phyloP scores from a whole-genome alignment of 148 eudicot genomes.

The Rhododendron simsii region DNA sequence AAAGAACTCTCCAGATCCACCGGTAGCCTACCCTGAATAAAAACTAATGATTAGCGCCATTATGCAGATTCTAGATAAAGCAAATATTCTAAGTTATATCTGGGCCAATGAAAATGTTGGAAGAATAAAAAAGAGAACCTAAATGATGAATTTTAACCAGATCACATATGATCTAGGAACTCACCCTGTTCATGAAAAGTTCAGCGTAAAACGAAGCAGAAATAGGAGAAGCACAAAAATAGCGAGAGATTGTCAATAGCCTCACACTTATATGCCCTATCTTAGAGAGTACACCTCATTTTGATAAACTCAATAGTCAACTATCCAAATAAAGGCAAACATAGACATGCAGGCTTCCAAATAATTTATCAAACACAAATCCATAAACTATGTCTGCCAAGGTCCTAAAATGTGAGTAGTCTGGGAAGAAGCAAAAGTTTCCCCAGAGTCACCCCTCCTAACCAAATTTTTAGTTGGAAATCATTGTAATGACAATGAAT shows the following conservation, averaged over 20 bases:
- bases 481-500: background rate
- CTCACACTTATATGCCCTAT: background rate
- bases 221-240: background rate
- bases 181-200: background rate
- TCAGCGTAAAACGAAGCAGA: background rate
- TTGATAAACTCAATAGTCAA: background rate
- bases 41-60: conserved; percentile 25
- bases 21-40: conserved; percentile 88
- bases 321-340: background rate
- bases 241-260: background rate
- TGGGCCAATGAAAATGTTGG: background rate
- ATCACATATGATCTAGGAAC: background rate
- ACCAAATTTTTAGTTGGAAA: background rate
- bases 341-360: background rate
- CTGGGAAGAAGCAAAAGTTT: background rate
- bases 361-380: background rate
- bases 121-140: background rate
- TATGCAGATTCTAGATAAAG: conserved; percentile 13
- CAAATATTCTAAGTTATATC: background rate
- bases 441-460: background rate
- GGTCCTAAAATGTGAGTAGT: background rate
- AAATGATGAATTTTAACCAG: background rate
- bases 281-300: background rate
- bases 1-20: conserved; percentile 64
- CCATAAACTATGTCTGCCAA: background rate